These are phyloP conservation scores for Trichosporon sp. DNA, from an alignment of 1,284 basidiomycete genomes.

Conservation along the genomic window DNA sequence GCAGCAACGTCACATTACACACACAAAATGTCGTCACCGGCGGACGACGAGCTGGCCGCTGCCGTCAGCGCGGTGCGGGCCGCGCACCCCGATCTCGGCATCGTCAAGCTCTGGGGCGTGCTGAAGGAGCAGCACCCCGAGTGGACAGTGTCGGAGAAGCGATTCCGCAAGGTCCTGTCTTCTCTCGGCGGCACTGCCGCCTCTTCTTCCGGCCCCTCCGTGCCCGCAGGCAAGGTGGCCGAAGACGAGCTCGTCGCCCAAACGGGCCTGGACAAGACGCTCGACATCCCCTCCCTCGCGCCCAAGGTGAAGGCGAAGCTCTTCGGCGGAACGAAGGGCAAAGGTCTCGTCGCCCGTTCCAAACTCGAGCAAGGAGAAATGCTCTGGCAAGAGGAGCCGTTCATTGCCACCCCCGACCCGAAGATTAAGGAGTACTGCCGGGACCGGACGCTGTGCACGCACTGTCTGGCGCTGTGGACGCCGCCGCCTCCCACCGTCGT, in stretches of 20 bases:
- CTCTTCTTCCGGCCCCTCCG: slow-evolving; percentile 25
- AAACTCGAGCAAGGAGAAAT: slow-evolving; percentile 70
- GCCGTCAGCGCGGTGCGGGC: slow-evolving; percentile 59
- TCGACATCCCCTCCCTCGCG: slow-evolving; percentile 67
- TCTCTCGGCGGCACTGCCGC: slow-evolving; percentile 21
- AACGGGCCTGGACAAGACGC: slow-evolving; percentile 67
- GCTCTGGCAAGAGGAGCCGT: slow-evolving; percentile 73
- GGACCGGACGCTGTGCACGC: slow-evolving; percentile 41
- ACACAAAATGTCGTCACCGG: background rate
- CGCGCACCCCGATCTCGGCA: slow-evolving; percentile 67
- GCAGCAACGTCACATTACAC: background rate
- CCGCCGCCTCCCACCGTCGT: slow-evolving; percentile 37
- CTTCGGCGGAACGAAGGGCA: slow-evolving; percentile 74
- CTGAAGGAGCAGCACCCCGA: slow-evolving; percentile 65
- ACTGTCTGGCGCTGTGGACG: slow-evolving; percentile 46
- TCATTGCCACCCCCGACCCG: slow-evolving; percentile 51
- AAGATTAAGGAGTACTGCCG: slow-evolving; percentile 35
- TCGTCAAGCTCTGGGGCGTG: slow-evolving; percentile 68
- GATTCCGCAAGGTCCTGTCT: slow-evolving; percentile 66
- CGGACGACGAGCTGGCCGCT: slow-evolving; percentile 60
- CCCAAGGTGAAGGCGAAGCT: slow-evolving; percentile 68
- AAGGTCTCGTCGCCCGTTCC: slow-evolving; percentile 74
- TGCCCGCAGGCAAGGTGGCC: slow-evolving; percentile 34
- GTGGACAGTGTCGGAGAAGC: slow-evolving; percentile 80
- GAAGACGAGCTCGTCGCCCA: slow-evolving; percentile 60